Evolutionary conservation across 2,329 filamentous ascomycete species (phyloP), one percentile per base, ranked within the genome.

Genomic region (Gaeumannomyces tritici): DNA sequence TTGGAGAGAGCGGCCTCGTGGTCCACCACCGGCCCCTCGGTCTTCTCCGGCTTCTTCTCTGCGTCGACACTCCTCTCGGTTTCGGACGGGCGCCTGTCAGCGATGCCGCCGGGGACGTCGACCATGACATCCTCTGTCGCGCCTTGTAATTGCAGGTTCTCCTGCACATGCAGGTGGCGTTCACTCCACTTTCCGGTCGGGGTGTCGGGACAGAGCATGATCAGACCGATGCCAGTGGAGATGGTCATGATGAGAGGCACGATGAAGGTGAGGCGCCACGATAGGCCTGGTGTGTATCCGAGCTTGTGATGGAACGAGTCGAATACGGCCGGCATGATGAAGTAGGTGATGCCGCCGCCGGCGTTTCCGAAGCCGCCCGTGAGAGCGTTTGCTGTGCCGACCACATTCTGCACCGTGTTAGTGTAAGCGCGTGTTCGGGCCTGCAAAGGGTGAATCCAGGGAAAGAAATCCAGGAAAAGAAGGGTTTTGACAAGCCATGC

Each of bases 301-400:
- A 80, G 80, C 1, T 80, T 70, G 8, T 75, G 69, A 27, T 89
- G 83, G 27, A 96, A 79, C 0, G 89, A 90, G 73, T 96, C 89
- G 74, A 89, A 95, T 63, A 96, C 87, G 6, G 90, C 90, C 2
- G 93, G 92, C 91, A 96, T 96, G 68, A 93, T 84, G 73, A 96
- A 96, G 77, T 96, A 96, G 2, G 92, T 96, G 67, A 96, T 89
- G 62, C 93, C 93, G 66, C 92, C 93, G 63, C 93, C 92, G 29
- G 90, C 84, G 69, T 96, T 96, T 61, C 92, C 93, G 77, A 90
- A 88, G 18, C 93, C 93, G 55, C 87, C 93, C 1, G 91, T 88
- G 24, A 96, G 76, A 3, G 91, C 89, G 71, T 96, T 97, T 65
- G 91, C 90, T 7, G 90, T 93, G 59, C 93, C 93, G 24, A 96